These are phyloP conservation scores for Calophaca sinica DNA, from an alignment of 306 rosid species.

Conservation along the genomic window DNA sequence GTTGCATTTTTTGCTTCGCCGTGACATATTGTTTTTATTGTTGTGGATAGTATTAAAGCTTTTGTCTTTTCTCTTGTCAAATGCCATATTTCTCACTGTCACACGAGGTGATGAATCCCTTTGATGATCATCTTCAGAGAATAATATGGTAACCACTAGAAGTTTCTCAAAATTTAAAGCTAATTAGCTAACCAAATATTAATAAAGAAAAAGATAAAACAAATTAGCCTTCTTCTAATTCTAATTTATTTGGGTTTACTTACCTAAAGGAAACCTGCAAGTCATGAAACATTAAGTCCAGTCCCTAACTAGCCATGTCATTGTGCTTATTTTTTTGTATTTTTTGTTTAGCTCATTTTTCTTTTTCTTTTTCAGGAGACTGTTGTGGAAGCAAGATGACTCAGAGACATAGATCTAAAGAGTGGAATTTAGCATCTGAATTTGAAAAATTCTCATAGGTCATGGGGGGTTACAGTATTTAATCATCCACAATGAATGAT, in stretches of 20 bases:
- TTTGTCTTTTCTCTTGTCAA: conserved; percentile 36
- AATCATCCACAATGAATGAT: conserved; percentile 41
- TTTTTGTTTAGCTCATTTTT: neutral
- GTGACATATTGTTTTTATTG: conserved; percentile 22
- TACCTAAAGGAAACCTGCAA: conserved; percentile 58
- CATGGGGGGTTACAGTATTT: conserved; percentile 51
- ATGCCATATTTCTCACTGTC: conserved; percentile 43
- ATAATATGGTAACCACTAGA: neutral
- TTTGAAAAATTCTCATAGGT: too few relatives aligned
- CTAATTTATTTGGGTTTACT: too few relatives aligned
- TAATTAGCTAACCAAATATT: neutral
- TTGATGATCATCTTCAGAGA: conserved; percentile 46
- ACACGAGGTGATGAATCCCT: conserved; percentile 43
- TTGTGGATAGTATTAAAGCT: neutral
- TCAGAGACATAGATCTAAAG: too few relatives aligned
- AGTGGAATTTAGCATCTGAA: conserved; percentile 49
- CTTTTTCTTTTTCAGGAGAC: too few relatives aligned
- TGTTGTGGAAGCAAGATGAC: neutral
- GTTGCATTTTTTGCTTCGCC: conserved; percentile 34
- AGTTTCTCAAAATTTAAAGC: neutral
- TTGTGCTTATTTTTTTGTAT: conserved; percentile 48
- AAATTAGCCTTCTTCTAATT: too few relatives aligned
- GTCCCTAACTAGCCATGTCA: conserved; percentile 54
- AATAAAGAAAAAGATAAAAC: neutral
- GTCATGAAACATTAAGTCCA: conserved; percentile 61